These are phyloP conservation scores for Leptomonas seymouri DNA, from an alignment of 208 protist genomes.

Conservation along the genomic window DNA sequence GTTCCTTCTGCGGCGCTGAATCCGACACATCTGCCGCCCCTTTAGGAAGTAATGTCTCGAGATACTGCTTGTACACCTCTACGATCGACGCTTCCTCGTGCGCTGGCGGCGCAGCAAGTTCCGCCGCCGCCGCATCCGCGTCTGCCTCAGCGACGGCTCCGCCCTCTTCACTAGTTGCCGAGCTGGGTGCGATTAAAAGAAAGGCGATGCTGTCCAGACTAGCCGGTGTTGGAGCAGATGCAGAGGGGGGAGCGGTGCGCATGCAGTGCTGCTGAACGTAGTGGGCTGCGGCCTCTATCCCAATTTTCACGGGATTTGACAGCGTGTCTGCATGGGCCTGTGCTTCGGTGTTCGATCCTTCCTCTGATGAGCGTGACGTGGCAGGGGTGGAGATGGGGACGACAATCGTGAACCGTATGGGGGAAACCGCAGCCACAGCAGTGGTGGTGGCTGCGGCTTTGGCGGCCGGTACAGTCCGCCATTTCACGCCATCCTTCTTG, in stretches of 20 bases:
- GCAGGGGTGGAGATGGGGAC: slow-evolving; percentile 10
- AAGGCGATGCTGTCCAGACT: slow-evolving; percentile 14
- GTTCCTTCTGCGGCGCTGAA: not conserved
- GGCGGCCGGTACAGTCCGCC: slow-evolving; percentile 20
- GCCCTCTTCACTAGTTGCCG: not conserved
- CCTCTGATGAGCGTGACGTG: not conserved
- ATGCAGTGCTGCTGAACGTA: slow-evolving; percentile 23
- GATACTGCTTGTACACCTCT: slow-evolving; percentile 7
- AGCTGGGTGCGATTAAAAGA: slow-evolving; percentile 11
- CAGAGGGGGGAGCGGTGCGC: not conserved
- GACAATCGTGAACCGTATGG: slow-evolving; percentile 27
- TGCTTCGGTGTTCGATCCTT: not conserved
- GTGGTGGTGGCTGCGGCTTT: not conserved
- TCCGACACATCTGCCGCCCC: not conserved
- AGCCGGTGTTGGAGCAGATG: not conserved
- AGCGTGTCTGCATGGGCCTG: not conserved
- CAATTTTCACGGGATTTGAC: not conserved
- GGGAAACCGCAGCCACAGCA: not conserved
- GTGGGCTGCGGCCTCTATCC: slow-evolving; percentile 14
- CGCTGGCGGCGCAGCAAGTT: not conserved
- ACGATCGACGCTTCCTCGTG: not conserved
- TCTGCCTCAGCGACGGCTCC: not conserved
- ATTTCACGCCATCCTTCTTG: slow-evolving; percentile 62
- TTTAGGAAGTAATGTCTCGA: slow-evolving; percentile 10
- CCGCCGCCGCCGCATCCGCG: not conserved